Percentiles rank a stretch among this genome's conserved stretches.
Evolutionary conservation across 2,329 filamentous ascomycete genomes (phyloP).

Genomic region (Magnaporthiopsis poae): DNA sequence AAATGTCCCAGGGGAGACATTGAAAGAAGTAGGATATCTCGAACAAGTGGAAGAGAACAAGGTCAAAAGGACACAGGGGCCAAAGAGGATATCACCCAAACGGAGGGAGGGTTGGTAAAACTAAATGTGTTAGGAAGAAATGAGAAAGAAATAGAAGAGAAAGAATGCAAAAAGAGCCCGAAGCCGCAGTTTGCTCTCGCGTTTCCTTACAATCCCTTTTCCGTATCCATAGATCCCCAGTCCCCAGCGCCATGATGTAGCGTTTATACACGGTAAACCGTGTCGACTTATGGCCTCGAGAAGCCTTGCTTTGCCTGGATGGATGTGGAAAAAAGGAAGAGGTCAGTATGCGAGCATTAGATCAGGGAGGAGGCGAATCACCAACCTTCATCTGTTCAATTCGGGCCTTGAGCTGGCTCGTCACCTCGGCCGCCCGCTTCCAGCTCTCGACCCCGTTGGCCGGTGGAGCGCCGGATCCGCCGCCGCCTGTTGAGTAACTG

Average conservation of each 20-base stretch:
- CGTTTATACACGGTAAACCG: neutral
- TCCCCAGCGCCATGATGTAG: neutral
- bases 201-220: neutral
- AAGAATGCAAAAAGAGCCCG: neutral
- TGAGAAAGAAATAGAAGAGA: neutral
- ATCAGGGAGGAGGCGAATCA: neutral
- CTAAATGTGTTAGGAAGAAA: neutral
- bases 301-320: constrained; percentile 2
- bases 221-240: neutral
- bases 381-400: constrained; percentile 92
- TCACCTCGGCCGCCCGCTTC: constrained; percentile 94
- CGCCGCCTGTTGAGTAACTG: constrained; percentile 11
- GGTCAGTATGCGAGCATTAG: neutral
- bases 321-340: neutral
- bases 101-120: neutral
- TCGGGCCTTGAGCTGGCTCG: constrained; percentile 88
- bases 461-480: constrained; percentile 15
- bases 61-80: neutral
- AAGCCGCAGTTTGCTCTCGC: neutral
- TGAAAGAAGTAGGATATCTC: neutral
- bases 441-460: constrained; percentile 73
- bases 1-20: neutral
- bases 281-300: neutral
- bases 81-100: neutral
- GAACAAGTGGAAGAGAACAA: neutral